These are phyloP conservation scores for Thelephora aurantiotincta DNA, from an alignment of 768 basidiomycete species.

Conservation along the genomic window DNA sequence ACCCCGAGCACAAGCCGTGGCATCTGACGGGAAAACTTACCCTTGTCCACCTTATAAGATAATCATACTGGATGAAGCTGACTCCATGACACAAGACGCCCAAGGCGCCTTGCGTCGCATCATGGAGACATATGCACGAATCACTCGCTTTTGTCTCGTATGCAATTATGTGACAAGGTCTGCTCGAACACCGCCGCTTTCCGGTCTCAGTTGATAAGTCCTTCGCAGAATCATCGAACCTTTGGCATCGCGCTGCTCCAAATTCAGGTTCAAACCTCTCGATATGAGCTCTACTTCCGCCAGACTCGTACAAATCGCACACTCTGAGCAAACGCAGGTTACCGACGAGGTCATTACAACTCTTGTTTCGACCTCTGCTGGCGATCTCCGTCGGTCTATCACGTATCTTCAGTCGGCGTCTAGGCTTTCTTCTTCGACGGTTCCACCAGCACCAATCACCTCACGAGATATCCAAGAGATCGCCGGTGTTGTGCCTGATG, in stretches of 20 bases:
- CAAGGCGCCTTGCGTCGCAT: constrained; percentile 95
- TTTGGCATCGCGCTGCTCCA: constrained; percentile 94
- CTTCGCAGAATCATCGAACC: constrained; percentile 89
- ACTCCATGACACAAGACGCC: constrained; percentile 99
- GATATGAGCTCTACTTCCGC: constrained; percentile 62
- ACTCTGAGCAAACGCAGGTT: constrained; percentile 53
- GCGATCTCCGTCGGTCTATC: constrained; percentile 92
- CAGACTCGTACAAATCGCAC: constrained; percentile 71
- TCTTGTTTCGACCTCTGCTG: constrained; percentile 70
- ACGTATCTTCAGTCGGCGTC: constrained; percentile 96
- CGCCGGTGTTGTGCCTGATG: constrained; percentile 82
- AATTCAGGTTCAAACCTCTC: constrained; percentile 94
- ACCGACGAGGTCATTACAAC: constrained; percentile 46
- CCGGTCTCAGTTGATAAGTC: background rate
- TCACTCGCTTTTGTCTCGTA: constrained; percentile 94
- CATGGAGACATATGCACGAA: constrained; percentile 97
- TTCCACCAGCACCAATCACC: constrained; percentile 62
- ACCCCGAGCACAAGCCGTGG: constrained; percentile 55
- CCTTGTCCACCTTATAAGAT: constrained; percentile 98
- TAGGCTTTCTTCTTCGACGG: constrained; percentile 64
- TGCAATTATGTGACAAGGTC: constrained; percentile 99
- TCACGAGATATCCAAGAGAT: constrained; percentile 85
- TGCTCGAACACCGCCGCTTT: constrained; percentile 9
- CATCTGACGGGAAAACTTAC: constrained; percentile 74
- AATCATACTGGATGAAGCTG: constrained; percentile 96